These are phyloP conservation scores for Xylaria intraflava DNA, from an alignment of 495 filamentous ascomycete species.

Conservation along the genomic window DNA sequence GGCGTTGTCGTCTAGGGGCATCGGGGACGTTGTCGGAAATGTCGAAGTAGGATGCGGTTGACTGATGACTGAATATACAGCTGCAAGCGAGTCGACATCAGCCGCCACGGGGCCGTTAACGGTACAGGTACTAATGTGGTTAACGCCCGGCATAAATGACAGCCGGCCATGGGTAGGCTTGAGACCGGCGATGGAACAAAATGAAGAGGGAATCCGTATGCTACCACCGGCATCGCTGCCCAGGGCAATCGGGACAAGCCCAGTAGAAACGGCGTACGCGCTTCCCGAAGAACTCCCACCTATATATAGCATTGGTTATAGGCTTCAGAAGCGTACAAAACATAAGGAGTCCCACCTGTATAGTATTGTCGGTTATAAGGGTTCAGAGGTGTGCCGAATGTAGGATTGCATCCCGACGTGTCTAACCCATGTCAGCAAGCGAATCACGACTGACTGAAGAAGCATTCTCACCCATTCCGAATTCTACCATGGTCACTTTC, in stretches of 20 bases:
- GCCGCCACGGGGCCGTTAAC: constrained; percentile 68
- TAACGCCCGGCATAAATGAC: constrained; percentile 53
- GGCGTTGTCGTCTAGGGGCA: neutral
- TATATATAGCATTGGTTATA: constrained; percentile 68
- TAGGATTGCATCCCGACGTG: constrained; percentile 77
- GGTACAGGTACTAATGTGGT: constrained; percentile 52
- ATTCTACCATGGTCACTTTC: constrained; percentile 81
- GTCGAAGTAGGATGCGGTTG: constrained; percentile 55
- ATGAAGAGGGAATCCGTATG: constrained; percentile 69
- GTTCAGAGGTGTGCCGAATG: constrained; percentile 70
- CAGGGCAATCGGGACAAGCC: constrained; percentile 72
- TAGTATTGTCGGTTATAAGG: constrained; percentile 71
- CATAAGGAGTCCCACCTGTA: constrained; percentile 77
- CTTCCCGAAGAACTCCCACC: constrained; percentile 79
- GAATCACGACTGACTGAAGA: neutral
- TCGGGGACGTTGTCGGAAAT: constrained; percentile 29
- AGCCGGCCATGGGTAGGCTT: constrained; percentile 73
- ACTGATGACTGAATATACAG: constrained; percentile 66
- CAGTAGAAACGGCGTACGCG: constrained; percentile 64
- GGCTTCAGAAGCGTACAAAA: constrained; percentile 76
- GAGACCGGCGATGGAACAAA: constrained; percentile 77
- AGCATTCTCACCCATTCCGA: constrained; percentile 42
- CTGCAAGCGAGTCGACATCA: constrained; percentile 65
- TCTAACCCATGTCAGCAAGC: constrained; percentile 33
- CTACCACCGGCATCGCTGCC: constrained; percentile 79